Conservation (phyloP, 2,329 filamentous ascomycete species). For the Penicillium sp. region DNA sequence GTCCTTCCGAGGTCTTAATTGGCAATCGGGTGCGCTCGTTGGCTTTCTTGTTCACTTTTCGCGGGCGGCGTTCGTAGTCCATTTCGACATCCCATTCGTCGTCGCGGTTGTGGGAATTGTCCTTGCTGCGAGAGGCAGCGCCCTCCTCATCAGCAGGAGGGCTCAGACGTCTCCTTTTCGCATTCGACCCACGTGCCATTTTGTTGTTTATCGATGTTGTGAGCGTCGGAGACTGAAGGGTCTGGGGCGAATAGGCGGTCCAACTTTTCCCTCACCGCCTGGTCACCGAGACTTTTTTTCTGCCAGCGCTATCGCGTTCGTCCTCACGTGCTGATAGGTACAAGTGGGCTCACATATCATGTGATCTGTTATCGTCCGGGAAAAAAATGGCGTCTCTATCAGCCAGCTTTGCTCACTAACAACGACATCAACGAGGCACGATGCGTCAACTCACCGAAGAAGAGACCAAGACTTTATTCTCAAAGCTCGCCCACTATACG, state of each 20-base stretch:
- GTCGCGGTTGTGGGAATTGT: constrained; percentile 69
- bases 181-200: constrained; percentile 49
- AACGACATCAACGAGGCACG: not conserved
- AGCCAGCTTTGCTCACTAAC: not conserved
- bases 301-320: not conserved
- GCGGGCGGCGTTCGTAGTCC: constrained; percentile 77
- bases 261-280: constrained; percentile 1
- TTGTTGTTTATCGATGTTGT: constrained; percentile 11
- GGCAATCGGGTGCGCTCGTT: constrained; percentile 75
- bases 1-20: constrained; percentile 80
- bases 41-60: constrained; percentile 72
- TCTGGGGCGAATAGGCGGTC: constrained; percentile 17
- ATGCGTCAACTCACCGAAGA: constrained; percentile 20
- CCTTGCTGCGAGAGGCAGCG: constrained; percentile 31
- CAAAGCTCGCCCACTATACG: constrained; percentile 89
- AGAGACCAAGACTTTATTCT: constrained; percentile 13
- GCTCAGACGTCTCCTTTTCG: constrained; percentile 53
- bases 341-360: not conserved
- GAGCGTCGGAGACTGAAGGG: constrained; percentile 9
- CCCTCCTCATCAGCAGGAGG: constrained; percentile 43
- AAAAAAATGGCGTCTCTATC: not conserved
- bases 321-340: not conserved
- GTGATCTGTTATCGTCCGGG: not conserved
- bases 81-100: constrained; percentile 89
- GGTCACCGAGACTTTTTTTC: constrained; percentile 9